Evolutionary conservation across 192 early-diverging fungal species (phyloP).

Genomic region (Coemansia sp.): DNA sequence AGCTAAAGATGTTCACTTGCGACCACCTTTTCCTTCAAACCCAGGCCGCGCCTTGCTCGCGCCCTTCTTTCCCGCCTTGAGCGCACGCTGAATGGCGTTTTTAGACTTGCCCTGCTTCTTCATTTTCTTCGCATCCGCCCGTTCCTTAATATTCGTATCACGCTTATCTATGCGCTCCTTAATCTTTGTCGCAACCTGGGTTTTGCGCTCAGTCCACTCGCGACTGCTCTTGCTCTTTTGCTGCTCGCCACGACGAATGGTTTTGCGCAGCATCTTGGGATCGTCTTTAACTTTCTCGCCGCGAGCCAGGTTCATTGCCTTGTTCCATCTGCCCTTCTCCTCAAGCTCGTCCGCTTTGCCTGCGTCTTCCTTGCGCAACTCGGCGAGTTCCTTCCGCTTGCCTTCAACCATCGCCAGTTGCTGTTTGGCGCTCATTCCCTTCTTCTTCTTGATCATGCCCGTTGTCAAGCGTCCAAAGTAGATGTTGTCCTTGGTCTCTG

Average conservation of each 20-base stretch:
- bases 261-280: constrained; percentile 83
- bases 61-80: constrained; percentile 26
- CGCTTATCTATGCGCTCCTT: constrained; percentile 75
- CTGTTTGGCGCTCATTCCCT: constrained; percentile 52
- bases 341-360: constrained; percentile 65
- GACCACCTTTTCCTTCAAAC: constrained; percentile 45
- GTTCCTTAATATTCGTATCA: constrained; percentile 78
- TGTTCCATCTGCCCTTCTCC: constrained; percentile 80
- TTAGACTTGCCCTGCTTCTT: constrained; percentile 67
- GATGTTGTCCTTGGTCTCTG: constrained; percentile 23
- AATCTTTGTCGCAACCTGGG: constrained; percentile 60
- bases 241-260: constrained; percentile 79
- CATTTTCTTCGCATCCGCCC: constrained; percentile 73
- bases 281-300: constrained; percentile 95
- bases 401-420: constrained; percentile 66
- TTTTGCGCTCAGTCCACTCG: constrained; percentile 79
- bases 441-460: constrained; percentile 48
- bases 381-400: constrained; percentile 73
- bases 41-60: constrained; percentile 42
- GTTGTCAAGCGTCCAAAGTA: constrained; percentile 46
- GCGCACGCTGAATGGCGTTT: constrained; percentile 55
- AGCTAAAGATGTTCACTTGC: constrained; percentile 11
- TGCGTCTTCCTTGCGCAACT: constrained; percentile 60
- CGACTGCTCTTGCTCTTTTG: constrained; percentile 80
- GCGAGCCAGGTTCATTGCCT: constrained; percentile 71